Base-by-base conservation (phyloP, 208 protist species). In the Dictyostelium gargantuum region DNA sequence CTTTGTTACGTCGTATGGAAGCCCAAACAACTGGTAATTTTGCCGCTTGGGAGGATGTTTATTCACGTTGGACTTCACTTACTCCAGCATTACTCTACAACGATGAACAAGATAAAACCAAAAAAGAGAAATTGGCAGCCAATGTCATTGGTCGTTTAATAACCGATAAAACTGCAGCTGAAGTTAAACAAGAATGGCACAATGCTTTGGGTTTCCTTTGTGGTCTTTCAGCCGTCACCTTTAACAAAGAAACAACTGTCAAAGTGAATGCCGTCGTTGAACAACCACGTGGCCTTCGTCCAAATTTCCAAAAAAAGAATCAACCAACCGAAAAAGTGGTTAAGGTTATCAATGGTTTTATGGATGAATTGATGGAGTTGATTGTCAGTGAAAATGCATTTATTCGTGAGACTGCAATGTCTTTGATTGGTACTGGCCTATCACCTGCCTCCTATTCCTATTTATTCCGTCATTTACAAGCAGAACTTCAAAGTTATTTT, bases 171-270 rank as follows among this genome's bases (percentile, higher is more conserved):
- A 50, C 91, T 4, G 40, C 84, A 13, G 35, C 74, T 1, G 92
- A 94, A 40, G 35, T 94, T 46, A 82, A 93, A 35, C 73, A 91
- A 44, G 93, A 94, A 54, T 95, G 93, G 91, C 81, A 92, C 46
- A 93, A 95, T 76, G 76, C 77, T 50, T 40, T 91, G 1, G 93
- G 93, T 29, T 95, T 95, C 91, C 84, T 95, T 29, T 94, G 91
- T 54, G 72, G 76, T 73, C 54, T 86, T 23, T 86, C 77, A 17
- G 93, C 86, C 21, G 63, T 94, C 23, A 91, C 73, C 0, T 63
- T 92, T 17, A 86, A 91, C 19, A 82, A 94, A 61, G 84, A 92
- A n/a, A 89, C 82, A 11, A 89, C 82, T 1, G 35, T 81, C 4
- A 38, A 46, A 3, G 35, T 63, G 1, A 32, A n/a, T 19, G 2